Evolutionary conservation across 2,329 filamentous ascomycete genomes (phyloP), one percentile per base, ranked within the genome.

Genomic region (Curvularia sp.): DNA sequence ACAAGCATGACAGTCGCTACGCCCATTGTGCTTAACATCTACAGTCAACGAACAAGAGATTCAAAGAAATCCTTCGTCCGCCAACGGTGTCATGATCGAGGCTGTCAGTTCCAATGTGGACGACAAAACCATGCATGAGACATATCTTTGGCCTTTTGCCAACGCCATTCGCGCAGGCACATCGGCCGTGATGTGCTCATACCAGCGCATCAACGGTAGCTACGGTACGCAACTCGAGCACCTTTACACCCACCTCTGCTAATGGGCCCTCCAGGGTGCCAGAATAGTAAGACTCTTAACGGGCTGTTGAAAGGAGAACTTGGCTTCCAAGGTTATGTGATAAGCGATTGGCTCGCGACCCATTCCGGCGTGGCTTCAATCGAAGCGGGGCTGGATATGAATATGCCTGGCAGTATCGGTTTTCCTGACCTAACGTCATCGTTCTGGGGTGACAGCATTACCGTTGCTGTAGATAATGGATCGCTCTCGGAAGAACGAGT

Each of bases 81-180:
- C 66, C 1, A 74, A 68, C 62, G 76, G 65, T 69, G 79, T 65
- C 67, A 81, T 74, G 10, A 73, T 83, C 79, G 84, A 88, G 59
- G 82, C 86, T 3, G 76, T 84, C 4, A 87, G 83, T 0, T 81
- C 86, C 15, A 89, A 89, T 64, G 77, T 89, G 1, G 83, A 68
- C 27, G 62, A 64, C n/a, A 54, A 53, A 19, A 0, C 81, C 84
- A 34, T 88, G 87, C 66, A 77, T 87, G 6, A 55, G 23, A n/a
- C 27, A 2, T 55, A 55, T 30, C 21, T 87, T 1, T 89, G 86
- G 83, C 87, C 88, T 0, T 90, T 89, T 59, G 82, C 85, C 59
- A 85, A 89, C 56, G 83, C 84, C 0, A 74, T 90, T 3, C 79
- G 74, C 10, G 85, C 86, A 3, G 86, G 86, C 0, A 82, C 82